Evolutionary conservation across 2,329 filamentous ascomycete genomes (phyloP).

Genomic region (Talaromyces sp.): DNA sequence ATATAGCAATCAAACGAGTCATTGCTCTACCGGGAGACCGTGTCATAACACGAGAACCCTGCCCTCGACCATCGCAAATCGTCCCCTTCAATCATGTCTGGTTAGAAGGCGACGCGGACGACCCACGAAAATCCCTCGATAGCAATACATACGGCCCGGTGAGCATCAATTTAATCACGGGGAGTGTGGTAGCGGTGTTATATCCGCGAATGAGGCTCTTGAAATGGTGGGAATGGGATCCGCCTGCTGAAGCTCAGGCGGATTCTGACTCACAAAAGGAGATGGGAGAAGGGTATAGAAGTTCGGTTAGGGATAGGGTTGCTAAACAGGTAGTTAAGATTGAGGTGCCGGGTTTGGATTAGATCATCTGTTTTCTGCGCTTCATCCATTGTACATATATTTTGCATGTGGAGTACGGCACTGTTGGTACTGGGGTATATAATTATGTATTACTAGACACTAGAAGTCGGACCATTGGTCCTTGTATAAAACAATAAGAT

Average conservation of each 20-base stretch:
- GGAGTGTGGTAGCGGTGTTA: conserved; percentile 70
- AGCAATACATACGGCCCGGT: conserved; percentile 90
- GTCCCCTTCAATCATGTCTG: conserved; percentile 86
- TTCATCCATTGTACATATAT: conserved; percentile 17
- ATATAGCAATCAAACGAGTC: conserved; percentile 75
- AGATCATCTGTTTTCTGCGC: neutral
- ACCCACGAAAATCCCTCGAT: conserved; percentile 68
- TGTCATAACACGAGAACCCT: conserved; percentile 64
- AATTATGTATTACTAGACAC: conserved; percentile 24
- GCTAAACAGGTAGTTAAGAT: conserved; percentile 39
- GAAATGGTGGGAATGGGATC: conserved; percentile 41
- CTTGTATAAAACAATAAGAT: conserved; percentile 7
- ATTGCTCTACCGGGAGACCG: conserved; percentile 77
- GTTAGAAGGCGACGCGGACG: conserved; percentile 83
- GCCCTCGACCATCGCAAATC: conserved; percentile 52
- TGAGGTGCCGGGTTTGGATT: conserved; percentile 31
- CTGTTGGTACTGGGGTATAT: conserved; percentile 17
- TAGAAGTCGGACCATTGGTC: neutral
- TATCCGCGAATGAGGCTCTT: conserved; percentile 55
- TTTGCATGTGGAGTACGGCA: conserved; percentile 9
- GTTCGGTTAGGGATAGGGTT: conserved; percentile 37
- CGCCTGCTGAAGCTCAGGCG: conserved; percentile 28
- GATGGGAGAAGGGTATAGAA: conserved; percentile 30
- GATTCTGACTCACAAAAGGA: conserved; percentile 26
- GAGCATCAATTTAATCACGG: conserved; percentile 70